Base-by-base conservation (phyloP, 805 yeast species). In the Candida insectorum region DNA sequence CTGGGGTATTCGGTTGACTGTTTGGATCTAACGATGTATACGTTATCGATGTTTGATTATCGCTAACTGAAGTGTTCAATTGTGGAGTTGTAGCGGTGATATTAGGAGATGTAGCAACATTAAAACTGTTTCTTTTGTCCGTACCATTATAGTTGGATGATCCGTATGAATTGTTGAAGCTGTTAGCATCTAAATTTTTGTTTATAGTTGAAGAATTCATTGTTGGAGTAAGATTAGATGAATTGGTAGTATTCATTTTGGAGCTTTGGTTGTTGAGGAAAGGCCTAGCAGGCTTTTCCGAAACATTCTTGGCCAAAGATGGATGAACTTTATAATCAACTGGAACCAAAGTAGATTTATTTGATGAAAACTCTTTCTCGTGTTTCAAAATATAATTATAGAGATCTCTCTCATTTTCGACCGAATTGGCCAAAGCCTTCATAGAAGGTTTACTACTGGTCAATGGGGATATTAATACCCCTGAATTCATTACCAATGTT, bases 331-430 rank as follows among this genome's bases (percentile, higher is more conserved):
- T 71, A 56, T 84, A 85, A 31, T 81, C 84, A 5, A 85, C 81
- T 0, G 91, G 88, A 4, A 70, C 60, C 43, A 83, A 63, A 52
- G 65, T 61, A 24, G 63, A 58, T 54, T 65, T 62, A 43, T 65
- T 62, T 32, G 67, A 49, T 3, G 62, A 52, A 8, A 33, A 30
- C 10, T 56, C 54, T 31, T 61, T 64, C 26, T 56, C 62, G 44
- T 68, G 65, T 41, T 69, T 73, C 43, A 77, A 51, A 33, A 91
- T 67, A 50, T 76, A 85, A 27, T 77, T 71, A 62, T 81, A 85
- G 35, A 91, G 66, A 54, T 87, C 95, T 49, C 71, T 77, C 51
- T 89, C 97, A 55, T 83, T 83, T 52, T 87, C 93, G 33, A 89
- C 77, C 16, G 83, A 71, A 10, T 81, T 66, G 0, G 96, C 95